phyloP scores from a whole-genome alignment of 495 filamentous ascomycete species.

The Penicillium silybi region DNA sequence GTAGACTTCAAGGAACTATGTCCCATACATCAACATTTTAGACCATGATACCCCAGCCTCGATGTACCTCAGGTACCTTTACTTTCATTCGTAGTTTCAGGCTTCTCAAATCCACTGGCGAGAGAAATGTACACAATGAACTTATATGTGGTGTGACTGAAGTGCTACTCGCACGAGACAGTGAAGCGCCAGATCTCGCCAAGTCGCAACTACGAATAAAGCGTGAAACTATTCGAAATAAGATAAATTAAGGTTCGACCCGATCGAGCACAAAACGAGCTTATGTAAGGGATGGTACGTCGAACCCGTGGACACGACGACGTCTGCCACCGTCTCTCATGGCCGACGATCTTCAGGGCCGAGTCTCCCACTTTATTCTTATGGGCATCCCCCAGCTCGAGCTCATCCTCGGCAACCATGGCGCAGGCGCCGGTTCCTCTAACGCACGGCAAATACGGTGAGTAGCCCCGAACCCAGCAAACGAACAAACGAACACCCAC shows the following conservation, averaged over 20 bases:
- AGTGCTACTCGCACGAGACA: too few relatives aligned
- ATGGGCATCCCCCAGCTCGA: not conserved
- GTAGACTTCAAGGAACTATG: too few relatives aligned
- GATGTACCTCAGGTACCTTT: too few relatives aligned
- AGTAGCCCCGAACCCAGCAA: not conserved
- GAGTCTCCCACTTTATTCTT: not conserved
- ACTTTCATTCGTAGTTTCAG: too few relatives aligned
- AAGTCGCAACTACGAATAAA: too few relatives aligned
- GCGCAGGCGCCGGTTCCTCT: conserved; percentile 13
- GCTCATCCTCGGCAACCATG: conserved; percentile 11
- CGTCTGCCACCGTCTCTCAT: not conserved
- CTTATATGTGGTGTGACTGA: too few relatives aligned
- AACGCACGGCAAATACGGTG: conserved; percentile 21
- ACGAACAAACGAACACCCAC: not conserved
- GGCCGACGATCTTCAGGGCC: not conserved
- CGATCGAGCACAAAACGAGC: not conserved
- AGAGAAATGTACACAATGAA: too few relatives aligned
- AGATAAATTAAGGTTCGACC: not conserved
- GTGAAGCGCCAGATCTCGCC: too few relatives aligned
- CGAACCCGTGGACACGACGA: not conserved
- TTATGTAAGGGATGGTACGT: conserved; percentile 15
- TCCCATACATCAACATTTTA: too few relatives aligned
- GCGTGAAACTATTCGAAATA: not conserved
- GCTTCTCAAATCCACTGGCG: too few relatives aligned
- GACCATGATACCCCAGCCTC: too few relatives aligned